Evolutionary conservation across 1,284 basidiomycete genomes (phyloP).

Genomic region (Malassezia cuniculi): DNA sequence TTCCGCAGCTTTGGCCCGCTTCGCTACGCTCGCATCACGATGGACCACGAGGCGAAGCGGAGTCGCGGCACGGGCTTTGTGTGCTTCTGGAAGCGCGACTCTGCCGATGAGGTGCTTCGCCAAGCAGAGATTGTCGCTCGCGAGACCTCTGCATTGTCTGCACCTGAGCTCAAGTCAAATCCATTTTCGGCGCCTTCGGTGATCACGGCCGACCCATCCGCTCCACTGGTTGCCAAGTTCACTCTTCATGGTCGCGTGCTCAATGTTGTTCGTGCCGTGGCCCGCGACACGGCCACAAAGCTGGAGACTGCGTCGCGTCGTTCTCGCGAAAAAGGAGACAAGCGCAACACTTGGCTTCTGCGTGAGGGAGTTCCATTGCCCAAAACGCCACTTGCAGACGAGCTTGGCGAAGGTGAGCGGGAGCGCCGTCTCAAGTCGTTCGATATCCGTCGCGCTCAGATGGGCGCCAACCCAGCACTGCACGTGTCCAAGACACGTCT

Average conservation of each 20-base stretch:
- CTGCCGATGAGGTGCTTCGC: constrained; percentile 71
- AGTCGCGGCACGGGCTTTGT: constrained; percentile 91
- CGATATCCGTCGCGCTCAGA: constrained; percentile 31
- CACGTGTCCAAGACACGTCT: constrained; percentile 89
- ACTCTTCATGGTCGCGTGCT: constrained; percentile 86
- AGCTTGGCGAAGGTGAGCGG: constrained; percentile 23
- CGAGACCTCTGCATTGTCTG: constrained; percentile 16
- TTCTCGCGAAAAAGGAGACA: constrained; percentile 72
- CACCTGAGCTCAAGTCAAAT: constrained; percentile 19
- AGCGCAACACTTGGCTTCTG: constrained; percentile 87
- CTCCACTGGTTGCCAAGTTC: constrained; percentile 65
- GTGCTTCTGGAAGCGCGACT: constrained; percentile 88
- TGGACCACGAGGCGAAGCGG: constrained; percentile 69
- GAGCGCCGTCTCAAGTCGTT: constrained; percentile 35
- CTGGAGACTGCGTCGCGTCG: constrained; percentile 73
- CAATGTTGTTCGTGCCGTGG: constrained; percentile 79
- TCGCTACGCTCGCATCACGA: constrained; percentile 80
- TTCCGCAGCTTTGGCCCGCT: constrained; percentile 66
- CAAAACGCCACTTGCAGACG: constrained; percentile 21
- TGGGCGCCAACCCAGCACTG: constrained; percentile 73
- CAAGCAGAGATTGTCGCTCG: constrained; percentile 52
- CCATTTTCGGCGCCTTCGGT: constrained; percentile 39
- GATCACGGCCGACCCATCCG: constrained; percentile 78
- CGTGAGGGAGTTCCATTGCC: constrained; percentile 57
- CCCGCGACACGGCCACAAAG: constrained; percentile 69